Evolutionary conservation across 257 asterid genomes (phyloP).

Genomic region (Anisodus tanguticus): DNA sequence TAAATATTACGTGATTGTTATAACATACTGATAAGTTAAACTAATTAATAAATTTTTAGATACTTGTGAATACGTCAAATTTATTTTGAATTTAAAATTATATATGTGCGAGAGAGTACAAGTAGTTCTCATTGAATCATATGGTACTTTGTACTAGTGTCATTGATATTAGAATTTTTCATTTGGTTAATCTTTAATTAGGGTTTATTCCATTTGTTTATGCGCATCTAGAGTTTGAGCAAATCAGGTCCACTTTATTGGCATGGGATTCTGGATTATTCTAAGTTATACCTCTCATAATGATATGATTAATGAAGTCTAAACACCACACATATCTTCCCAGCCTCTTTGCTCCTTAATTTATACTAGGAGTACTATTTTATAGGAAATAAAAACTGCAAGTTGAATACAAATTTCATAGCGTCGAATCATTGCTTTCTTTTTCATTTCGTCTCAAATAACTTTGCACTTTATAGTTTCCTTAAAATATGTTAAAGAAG

Average conservation of each 20-base stretch:
- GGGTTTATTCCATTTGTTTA: conserved; percentile 35
- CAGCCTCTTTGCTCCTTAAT: background rate
- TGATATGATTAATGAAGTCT: background rate
- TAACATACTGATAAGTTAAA: background rate
- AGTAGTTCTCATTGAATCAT: background rate
- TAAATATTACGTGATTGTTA: background rate
- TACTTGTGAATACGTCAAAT: background rate
- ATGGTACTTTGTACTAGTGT: background rate
- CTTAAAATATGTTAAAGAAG: background rate
- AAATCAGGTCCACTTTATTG: conserved; percentile 30
- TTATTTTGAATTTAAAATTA: background rate
- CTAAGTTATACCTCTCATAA: background rate
- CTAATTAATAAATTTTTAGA: background rate
- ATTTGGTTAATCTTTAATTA: conserved; percentile 20
- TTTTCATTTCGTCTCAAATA: background rate
- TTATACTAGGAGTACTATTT: background rate
- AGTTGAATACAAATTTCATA: background rate
- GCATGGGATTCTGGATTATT: conserved; percentile 10
- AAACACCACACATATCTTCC: background rate
- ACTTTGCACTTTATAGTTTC: conserved; percentile 13
- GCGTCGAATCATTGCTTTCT: background rate
- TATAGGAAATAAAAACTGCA: background rate
- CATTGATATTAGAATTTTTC: background rate
- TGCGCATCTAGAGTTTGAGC: conserved; percentile 31
- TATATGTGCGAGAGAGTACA: background rate